Evolutionary conservation across 345 rosid genomes (phyloP).

Genomic region (Eucalyptus dawsonii): DNA sequence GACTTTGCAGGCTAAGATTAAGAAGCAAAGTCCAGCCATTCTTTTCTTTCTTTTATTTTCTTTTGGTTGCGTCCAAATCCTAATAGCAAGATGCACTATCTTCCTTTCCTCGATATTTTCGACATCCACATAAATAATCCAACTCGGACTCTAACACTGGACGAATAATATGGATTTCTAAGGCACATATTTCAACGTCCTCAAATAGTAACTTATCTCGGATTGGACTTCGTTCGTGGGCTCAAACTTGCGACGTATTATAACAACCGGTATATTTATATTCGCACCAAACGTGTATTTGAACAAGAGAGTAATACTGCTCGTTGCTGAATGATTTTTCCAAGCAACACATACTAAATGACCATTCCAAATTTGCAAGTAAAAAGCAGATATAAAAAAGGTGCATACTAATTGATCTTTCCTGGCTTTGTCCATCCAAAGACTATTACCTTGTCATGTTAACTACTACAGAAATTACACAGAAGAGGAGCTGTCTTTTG

Average conservation of each 20-base stretch:
- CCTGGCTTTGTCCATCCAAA: not conserved
- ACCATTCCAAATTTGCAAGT: not conserved
- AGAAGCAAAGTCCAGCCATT: too few species aligned
- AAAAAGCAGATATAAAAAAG: not conserved
- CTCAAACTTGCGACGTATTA: fast-evolving
- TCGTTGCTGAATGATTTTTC: not conserved
- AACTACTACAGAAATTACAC: not conserved
- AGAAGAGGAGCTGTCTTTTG: not conserved
- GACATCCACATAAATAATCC: not conserved
- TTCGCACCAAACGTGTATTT: not conserved
- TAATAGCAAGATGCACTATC: not conserved
- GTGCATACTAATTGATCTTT: not conserved
- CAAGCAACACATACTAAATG: not conserved
- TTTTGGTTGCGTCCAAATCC: not conserved
- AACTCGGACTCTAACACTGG: not conserved
- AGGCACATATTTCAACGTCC: not conserved
- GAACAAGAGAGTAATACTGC: not conserved
- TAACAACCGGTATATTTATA: too few species aligned
- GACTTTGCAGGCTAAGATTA: too few species aligned
- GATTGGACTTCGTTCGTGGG: fast-evolving
- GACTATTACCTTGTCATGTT: not conserved
- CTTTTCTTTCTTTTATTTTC: too few species aligned
- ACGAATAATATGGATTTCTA: not conserved
- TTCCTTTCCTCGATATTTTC: too few species aligned
- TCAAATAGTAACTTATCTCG: not conserved